These are phyloP conservation scores for Cystofilobasidium capitatum DNA, from an alignment of 768 basidiomycete species.

Conservation along the genomic window DNA sequence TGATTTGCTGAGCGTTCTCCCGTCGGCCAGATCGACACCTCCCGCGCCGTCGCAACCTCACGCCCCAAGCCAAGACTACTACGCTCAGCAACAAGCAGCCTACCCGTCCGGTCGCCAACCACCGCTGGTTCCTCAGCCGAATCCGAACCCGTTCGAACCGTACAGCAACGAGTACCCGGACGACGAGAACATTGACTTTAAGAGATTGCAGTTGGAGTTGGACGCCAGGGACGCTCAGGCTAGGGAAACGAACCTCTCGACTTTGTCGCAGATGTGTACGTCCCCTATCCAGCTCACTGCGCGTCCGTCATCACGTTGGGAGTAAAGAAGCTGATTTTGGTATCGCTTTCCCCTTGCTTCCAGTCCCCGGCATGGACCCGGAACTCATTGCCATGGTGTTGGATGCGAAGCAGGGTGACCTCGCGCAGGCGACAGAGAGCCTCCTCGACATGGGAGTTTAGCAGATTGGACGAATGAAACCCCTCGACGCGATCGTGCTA, in stretches of 20 bases:
- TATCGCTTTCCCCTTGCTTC: neutral
- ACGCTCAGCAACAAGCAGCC: neutral
- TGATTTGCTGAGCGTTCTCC: conserved; percentile 1
- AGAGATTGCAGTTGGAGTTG: conserved; percentile 20
- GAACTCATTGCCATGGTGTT: conserved; percentile 22
- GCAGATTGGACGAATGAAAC: too few relatives aligned
- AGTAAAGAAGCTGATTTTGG: neutral
- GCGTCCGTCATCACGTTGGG: neutral
- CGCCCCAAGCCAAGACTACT: neutral
- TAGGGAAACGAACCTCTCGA: neutral
- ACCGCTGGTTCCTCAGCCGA: neutral
- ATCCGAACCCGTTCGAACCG: neutral
- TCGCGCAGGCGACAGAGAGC: conserved; percentile 12
- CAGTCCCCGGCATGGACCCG: conserved; percentile 23
- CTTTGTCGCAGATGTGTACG: conserved; percentile 14
- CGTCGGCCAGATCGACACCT: neutral
- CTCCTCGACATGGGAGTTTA: conserved; percentile 24
- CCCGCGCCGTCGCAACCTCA: neutral
- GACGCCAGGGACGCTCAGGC: conserved; percentile 16
- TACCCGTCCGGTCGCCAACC: neutral
- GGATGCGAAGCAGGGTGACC: conserved; percentile 24
- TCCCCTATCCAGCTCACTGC: neutral
- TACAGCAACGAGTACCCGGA: neutral
- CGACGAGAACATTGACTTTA: conserved; percentile 21
- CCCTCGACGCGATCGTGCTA: too few relatives aligned